Base-by-base conservation (phyloP, 2,329 filamentous ascomycete species). In the Penicillium aurantiogriseum region DNA sequence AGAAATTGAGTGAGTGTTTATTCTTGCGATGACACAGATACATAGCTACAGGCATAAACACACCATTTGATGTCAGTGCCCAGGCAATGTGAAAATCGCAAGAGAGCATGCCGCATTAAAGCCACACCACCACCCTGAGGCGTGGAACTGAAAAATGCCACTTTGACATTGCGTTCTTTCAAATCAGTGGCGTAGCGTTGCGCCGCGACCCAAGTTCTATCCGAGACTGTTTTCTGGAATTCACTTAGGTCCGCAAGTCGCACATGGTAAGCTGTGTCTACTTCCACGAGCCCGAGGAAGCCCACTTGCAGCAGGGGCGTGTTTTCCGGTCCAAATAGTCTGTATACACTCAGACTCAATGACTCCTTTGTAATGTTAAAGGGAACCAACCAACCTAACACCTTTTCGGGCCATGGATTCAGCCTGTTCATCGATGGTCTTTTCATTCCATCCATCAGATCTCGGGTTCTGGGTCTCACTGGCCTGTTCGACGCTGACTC, bases 91-190 rank as follows among this genome's bases (percentile, higher is more conserved):
- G 88, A 82, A 67, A 92, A 89, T 51, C 90, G 83, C 46, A 92
- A 84, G 31, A 93, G 75, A 11, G 90, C 88, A 71, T 93, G 90
- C 27, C 90, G 82, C 90, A 93, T 93, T 49, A 92, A 78, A 5
- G 89, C 89, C 9, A 93, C 90, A 42, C 90, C 89, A 49, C 90
- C 90, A n/a, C 90, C 89, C 69, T 92, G 89, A 2, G 89, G 89
- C 1, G 89, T 92, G 53, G 85, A 85, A 69, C 88, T 91, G 79
- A 92, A 92, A 75, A 91, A 92, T 2, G 88, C 89, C 65, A 92
- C 81, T 69, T 86, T 88, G 58, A 84, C 82, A 56, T 88, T 86
- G 49, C 84, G 81, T 56, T 80, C 70, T 63, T 87, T 87, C 47
- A 92, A 79, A 29, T 85, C 81, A 36, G 82, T 74, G 47, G 85